A percentile compares a stretch with the other conserved stretches of the same genome.
These are phyloP conservation scores for Trametes meyenii DNA, from an alignment of 768 basidiomycete species.

Conservation along the genomic window DNA sequence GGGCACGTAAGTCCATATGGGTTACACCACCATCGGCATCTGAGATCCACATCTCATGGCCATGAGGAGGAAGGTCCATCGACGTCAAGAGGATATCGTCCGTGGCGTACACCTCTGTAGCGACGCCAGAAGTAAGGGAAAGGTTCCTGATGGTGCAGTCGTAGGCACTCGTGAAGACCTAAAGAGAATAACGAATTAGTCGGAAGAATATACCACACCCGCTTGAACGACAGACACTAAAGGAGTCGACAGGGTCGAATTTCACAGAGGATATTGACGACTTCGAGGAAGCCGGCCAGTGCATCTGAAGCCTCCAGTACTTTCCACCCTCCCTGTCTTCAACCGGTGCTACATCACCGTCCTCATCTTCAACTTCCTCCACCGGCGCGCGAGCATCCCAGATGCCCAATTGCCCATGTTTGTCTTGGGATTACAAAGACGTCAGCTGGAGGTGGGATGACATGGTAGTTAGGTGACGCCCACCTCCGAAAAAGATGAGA, in stretches of 20 bases:
- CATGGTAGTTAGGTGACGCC: constrained; percentile 6
- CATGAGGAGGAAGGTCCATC: constrained; percentile 66
- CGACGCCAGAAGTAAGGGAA: constrained; percentile 73
- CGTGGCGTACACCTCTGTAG: constrained; percentile 67
- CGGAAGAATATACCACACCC: not conserved
- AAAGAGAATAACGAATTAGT: not conserved
- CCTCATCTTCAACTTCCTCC: constrained; percentile 70
- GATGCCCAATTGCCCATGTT: constrained; percentile 80
- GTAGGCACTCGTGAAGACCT: constrained; percentile 84
- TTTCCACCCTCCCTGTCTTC: constrained; percentile 63
- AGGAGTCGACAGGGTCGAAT: constrained; percentile 73
- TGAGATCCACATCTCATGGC: constrained; percentile 85
- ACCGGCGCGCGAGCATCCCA: constrained; percentile 80
- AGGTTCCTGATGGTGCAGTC: constrained; percentile 76
- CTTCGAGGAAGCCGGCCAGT: constrained; percentile 81
- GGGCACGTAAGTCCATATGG: constrained; percentile 74
- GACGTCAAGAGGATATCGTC: constrained; percentile 67
- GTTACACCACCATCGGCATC: constrained; percentile 72
- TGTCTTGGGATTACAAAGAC: constrained; percentile 51
- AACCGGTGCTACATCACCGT: constrained; percentile 42
- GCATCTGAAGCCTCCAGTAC: constrained; percentile 78
- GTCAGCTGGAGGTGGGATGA: not conserved
- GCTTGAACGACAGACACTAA: constrained; percentile 54
- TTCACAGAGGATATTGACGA: constrained; percentile 82
- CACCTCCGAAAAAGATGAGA: constrained; percentile 86